A percentile compares a stretch with the other conserved stretches of the same genome.
These are phyloP conservation scores for Cymodocea nodosa DNA, from an alignment of 116 monocot genomes.

Conservation along the genomic window DNA sequence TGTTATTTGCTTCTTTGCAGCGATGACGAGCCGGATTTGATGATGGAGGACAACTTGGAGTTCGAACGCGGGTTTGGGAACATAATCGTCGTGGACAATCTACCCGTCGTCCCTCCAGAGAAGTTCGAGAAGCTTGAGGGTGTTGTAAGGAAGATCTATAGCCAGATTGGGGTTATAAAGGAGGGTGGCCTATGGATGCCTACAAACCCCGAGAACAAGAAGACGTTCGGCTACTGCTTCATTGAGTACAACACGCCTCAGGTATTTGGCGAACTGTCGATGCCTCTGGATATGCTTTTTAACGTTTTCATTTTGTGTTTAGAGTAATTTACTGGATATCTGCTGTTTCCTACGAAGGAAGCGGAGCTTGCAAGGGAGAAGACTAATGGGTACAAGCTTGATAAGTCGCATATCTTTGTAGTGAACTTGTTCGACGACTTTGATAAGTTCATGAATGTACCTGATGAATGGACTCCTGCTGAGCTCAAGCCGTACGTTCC, in stretches of 20 bases:
- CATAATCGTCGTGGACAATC: constrained; percentile 66
- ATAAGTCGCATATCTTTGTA: constrained; percentile 68
- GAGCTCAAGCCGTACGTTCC: constrained; percentile 73
- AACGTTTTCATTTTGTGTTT: neutral
- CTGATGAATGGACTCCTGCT: constrained; percentile 81
- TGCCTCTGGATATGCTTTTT: neutral
- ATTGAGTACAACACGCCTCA: constrained; percentile 73
- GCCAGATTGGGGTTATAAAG: constrained; percentile 56
- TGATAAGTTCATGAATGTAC: constrained; percentile 75
- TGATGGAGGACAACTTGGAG: constrained; percentile 40
- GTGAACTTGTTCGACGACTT: constrained; percentile 79
- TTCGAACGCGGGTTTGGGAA: constrained; percentile 60
- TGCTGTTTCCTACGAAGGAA: constrained; percentile 34
- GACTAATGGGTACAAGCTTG: constrained; percentile 75
- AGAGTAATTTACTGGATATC: neutral
- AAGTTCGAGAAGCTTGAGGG: constrained; percentile 85
- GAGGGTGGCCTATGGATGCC: constrained; percentile 86
- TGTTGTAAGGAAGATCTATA: constrained; percentile 70
- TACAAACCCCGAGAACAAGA: constrained; percentile 39
- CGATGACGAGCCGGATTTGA: constrained; percentile 41
- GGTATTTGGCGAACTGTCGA: constrained; percentile 10
- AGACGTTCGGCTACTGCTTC: constrained; percentile 77
- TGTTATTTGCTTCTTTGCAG: constrained; percentile 7
- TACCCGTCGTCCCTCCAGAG: constrained; percentile 66
- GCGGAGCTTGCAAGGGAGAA: constrained; percentile 80